Evolutionary conservation across 768 basidiomycete genomes (phyloP), one percentile per base, ranked within the genome.

Genomic region (Boletus fagicola): DNA sequence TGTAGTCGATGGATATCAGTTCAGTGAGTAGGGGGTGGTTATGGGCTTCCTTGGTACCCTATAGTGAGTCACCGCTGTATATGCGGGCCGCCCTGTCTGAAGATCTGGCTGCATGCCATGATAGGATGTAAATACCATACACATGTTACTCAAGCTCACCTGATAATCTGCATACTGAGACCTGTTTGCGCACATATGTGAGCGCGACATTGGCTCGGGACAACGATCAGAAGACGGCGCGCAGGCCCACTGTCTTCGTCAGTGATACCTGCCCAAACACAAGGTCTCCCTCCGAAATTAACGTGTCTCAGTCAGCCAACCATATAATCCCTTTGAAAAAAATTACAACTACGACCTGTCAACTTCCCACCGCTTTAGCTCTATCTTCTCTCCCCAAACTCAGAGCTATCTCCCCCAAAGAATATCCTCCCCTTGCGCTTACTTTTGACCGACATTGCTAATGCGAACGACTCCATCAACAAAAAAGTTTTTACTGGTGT

Each of bases 1-100:
- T 45, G 81, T 87, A 13, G 79, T 85, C 5, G n/a, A 44, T 28
- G 51, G 53, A 43, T 69, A 69, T 38, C 61, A 55, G 35, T 66
- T 70, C 33, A 18, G 15, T 35, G 42, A 36, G 20, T 60, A 54
- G 28, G 44, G 20, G 11, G 6, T 30, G 3, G 28, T 31, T 18
- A 7, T 10, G 26, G 12, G 28, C 5, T 8, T n/a, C 16, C 10
- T 48, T 31, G 26, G 9, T 49, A 20, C 39, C 18, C 36, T 28
- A 30, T 42, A 48, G 59, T 57, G 24, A 65, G 61, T 46, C 15
- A 7, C 18, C 11, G 8, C 24, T 20, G 26, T 8, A 20, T 12
- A 24, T 40, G 20, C 42, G n/a, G 0, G 18, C 6, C 16, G 18
- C 6, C 16, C 24, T 26, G 22, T 33, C 28, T 15, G 44, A 33